A percentile compares a stretch with the other conserved stretches of the same genome.
Evolutionary conservation across 2,329 filamentous ascomycete genomes (phyloP).

Genomic region (Zarea fungicola): DNA sequence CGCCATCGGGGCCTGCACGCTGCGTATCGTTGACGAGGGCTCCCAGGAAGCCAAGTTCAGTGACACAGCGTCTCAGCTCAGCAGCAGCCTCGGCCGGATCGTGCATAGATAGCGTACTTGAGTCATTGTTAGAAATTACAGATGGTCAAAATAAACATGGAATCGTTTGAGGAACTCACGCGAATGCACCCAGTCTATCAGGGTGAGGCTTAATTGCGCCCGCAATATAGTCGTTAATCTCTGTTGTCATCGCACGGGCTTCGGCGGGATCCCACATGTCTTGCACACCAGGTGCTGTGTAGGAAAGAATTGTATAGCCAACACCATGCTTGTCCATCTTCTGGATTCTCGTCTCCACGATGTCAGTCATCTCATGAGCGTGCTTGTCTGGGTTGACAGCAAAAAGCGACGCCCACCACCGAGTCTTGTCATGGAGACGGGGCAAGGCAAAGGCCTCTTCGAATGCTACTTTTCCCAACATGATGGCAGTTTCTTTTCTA

Average conservation of each 20-base stretch:
- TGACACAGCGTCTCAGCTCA: constrained; percentile 50
- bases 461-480: constrained; percentile 57
- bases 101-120: constrained; percentile 47
- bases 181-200: constrained; percentile 42
- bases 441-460: constrained; percentile 60
- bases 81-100: constrained; percentile 43
- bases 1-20: constrained; percentile 50
- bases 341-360: constrained; percentile 35
- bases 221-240: constrained; percentile 38
- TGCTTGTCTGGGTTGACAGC: constrained; percentile 55
- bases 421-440: constrained; percentile 51
- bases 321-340: constrained; percentile 42
- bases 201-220: constrained; percentile 32
- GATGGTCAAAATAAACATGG: neutral
- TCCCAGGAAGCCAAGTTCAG: constrained; percentile 56
- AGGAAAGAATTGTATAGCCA: constrained; percentile 43
- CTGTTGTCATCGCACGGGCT: constrained; percentile 36
- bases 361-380: constrained; percentile 45
- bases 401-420: constrained; percentile 58
- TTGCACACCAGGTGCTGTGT: constrained; percentile 45
- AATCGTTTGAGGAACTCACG: constrained; percentile 22
- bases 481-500: constrained; percentile 26
- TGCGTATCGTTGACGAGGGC: constrained; percentile 59
- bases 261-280: constrained; percentile 37
- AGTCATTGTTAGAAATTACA: neutral